Base-by-base conservation (phyloP, 495 filamentous ascomycete species). In the Podospora tetraspora region DNA sequence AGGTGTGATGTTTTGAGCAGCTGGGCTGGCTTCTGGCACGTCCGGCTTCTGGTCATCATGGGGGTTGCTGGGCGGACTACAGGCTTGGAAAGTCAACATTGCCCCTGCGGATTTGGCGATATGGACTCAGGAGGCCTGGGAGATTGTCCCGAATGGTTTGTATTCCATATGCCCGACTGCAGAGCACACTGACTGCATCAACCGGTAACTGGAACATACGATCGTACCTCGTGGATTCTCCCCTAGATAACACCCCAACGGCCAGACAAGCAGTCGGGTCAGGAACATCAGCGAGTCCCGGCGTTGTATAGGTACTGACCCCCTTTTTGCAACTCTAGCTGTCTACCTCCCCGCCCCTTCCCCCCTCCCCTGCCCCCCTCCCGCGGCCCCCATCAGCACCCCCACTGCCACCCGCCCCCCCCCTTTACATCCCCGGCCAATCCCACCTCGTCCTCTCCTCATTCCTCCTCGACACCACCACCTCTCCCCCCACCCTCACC, bases 401-500 rank as follows among this genome's bases (percentile, higher is more conserved):
- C 73, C 87, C 25, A 25, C 25, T 25, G 77, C 72, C 89, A 84
- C 29, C 77, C 72, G 64, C 86, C 86, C 69, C 81, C 76, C 73
- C 80, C 83, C 10, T 81, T 82, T 29, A 96, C 88, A 37, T 70
- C 71, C 22, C 93, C 87, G 75, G 75, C 81, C 80, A 82, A 60
- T 81, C 80, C 77, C 76, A 90, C 60, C 79, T 83, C 21, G 88
- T 89, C 74, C 87, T 78, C 72, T 90, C 85, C 30, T 77, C 72
- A 64, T 87, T 87, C 69, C 81, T 76, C 74, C 80, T 84, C 16
- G 81, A 83, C 30, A 96, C 88, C 37, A 69, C 70, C 21, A 93
- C 87, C 74, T 88, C 84, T 80, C 94, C 91, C 0, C 92, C 92
- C 43, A 95, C 86, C 4, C 76, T 79, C 43, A 94, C 78, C 29